A percentile compares a stretch with the other conserved stretches of the same genome.
These are phyloP conservation scores for Salvia splendens DNA, from an alignment of 257 asterid genomes.

Conservation along the genomic window DNA sequence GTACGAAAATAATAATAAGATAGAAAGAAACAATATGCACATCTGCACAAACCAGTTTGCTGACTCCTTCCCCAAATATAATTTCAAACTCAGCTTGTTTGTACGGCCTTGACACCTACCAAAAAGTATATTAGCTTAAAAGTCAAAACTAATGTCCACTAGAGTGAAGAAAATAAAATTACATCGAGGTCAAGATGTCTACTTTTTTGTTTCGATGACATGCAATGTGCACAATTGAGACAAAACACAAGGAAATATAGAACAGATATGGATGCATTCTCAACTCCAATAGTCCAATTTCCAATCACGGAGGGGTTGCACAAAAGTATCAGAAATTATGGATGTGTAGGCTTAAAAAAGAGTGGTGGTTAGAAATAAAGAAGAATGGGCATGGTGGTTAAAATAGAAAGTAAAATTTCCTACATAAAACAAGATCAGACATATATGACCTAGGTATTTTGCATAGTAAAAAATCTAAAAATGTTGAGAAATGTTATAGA, in stretches of 20 bases:
- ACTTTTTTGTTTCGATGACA: background rate
- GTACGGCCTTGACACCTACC: constrained; percentile 96
- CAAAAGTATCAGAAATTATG: background rate
- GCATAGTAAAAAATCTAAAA: background rate
- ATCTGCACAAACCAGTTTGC: constrained; percentile 73
- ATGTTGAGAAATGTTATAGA: background rate
- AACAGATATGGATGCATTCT: background rate
- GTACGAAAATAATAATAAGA: constrained; percentile 19
- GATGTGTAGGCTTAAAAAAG: background rate
- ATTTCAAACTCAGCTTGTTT: constrained; percentile 99
- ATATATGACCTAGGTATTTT: background rate
- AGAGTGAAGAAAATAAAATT: constrained; percentile 22
- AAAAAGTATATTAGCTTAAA: constrained; percentile 27
- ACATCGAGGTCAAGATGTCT: constrained; percentile 4
- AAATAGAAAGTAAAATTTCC: background rate
- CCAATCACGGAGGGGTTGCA: background rate
- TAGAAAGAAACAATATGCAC: constrained; percentile 9
- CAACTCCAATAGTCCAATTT: background rate
- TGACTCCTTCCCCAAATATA: constrained; percentile 94
- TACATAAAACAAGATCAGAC: background rate
- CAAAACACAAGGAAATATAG: background rate
- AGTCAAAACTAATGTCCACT: constrained; percentile 11
- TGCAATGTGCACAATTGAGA: background rate
- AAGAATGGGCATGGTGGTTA: background rate
- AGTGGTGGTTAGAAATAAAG: background rate